Base-by-base conservation (phyloP, 768 basidiomycete genomes). In the Phylloporus sp. region DNA sequence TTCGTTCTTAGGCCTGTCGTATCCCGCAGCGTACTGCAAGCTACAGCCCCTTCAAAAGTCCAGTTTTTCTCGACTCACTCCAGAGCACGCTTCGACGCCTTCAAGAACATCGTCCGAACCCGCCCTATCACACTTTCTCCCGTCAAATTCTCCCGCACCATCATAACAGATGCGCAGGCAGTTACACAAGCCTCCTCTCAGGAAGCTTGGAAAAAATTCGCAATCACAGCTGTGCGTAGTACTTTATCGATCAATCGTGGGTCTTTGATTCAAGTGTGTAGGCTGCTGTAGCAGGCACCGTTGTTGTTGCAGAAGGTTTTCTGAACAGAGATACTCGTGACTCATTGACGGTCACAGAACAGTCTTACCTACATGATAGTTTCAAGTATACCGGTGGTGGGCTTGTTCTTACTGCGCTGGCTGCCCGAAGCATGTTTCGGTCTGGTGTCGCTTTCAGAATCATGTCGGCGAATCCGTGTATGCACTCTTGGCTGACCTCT, bases 341-440 rank as follows among this genome's bases (percentile, higher is more conserved):
- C 39, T 70, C 79, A 5, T 73, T 91, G 24, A 79, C 81, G 34
- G 49, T 66, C 0, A 74, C 76, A 0, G 90, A 93, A 68, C 82
- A 76, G 50, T 79, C 79, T 11, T 81, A 87, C 61, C 74, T 93
- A 5, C 80, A 93, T 59, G 82, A 85, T 34, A 85, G 79, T 50
- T 93, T 91, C 76, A 83, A 80, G 62, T 94, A 91, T 60, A 90
- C 91, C 6, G 91, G 86, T 11, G 86, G 78, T 42, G 92, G 91
- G 1, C 80, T 95, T 23, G 74, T 74, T 3, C 67, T 92, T 31
- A 91, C 89, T 2, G 91, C 91, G 1, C 64, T 85, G 13, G 82
- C 81, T n/a, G 92, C 92, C 3, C 81, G 88, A n/a, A 72, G 81
- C 43, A 73, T 92, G 72, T 91, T 90, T 70, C 79, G 70, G 57